Conservation (phyloP, 2,329 filamentous ascomycete genomes). For the Berkeleyomyces basicola region DNA sequence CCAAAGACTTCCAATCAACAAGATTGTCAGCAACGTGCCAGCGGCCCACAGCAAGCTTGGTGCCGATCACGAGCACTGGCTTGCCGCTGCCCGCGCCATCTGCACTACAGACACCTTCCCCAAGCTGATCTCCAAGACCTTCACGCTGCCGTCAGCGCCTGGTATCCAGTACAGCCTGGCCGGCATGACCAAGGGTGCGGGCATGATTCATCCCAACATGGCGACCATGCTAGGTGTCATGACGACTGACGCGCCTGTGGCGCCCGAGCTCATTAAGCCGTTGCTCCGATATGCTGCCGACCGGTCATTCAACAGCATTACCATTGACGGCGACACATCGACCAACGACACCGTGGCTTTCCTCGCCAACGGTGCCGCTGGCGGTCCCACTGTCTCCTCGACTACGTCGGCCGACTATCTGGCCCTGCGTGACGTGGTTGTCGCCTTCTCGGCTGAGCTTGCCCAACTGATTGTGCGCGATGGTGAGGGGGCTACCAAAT, state of each 20-base stretch:
- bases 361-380: constrained; percentile 87
- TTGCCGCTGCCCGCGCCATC: constrained; percentile 73
- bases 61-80: constrained; percentile 68
- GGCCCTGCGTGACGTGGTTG: constrained; percentile 56
- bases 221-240: constrained; percentile 84
- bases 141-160: constrained; percentile 58
- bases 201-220: constrained; percentile 99
- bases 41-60: constrained; percentile 56
- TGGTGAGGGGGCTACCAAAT: constrained; percentile 95
- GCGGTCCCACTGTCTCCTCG: constrained; percentile 45
- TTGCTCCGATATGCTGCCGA: constrained; percentile 61
- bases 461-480: constrained; percentile 90
- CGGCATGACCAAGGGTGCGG: constrained; percentile 93
- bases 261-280: constrained; percentile 45
- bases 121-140: constrained; percentile 75
- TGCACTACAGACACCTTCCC: constrained; percentile 98
- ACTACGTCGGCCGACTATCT: constrained; percentile 43
- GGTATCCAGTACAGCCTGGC: constrained; percentile 65
- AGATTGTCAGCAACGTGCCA: constrained; percentile 73
- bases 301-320: constrained; percentile 90
- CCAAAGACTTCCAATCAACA: constrained; percentile 64
- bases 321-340: constrained; percentile 89
- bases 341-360: constrained; percentile 94
- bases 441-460: constrained; percentile 63
- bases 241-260: constrained; percentile 76